Conservation (phyloP, 768 basidiomycete species). For the Amanita rubescens region DNA sequence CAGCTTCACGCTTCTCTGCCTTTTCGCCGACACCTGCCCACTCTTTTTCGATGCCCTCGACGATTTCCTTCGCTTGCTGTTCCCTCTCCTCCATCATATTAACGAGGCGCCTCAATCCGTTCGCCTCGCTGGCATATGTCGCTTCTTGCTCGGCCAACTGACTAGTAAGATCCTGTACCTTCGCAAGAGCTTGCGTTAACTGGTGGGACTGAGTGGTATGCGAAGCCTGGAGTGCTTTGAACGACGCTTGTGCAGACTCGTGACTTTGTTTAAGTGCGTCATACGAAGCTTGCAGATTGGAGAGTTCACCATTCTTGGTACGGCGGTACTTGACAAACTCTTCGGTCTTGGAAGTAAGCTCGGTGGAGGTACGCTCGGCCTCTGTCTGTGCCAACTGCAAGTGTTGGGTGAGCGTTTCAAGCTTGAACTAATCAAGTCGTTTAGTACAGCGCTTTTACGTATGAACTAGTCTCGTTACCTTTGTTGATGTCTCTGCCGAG, state of each 20-base stretch:
- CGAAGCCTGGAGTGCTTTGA: constrained; percentile 67
- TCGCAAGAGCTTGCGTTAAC: constrained; percentile 67
- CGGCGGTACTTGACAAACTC: constrained; percentile 81
- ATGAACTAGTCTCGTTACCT: constrained; percentile 32
- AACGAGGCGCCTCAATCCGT: constrained; percentile 66
- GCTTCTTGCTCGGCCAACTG: constrained; percentile 83
- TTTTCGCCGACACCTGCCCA: constrained; percentile 69
- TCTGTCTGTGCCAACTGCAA: constrained; percentile 71
- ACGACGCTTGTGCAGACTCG: constrained; percentile 55
- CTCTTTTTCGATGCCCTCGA: constrained; percentile 77
- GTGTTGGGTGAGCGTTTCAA: constrained; percentile 80
- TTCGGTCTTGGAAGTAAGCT: constrained; percentile 67
- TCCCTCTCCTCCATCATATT: constrained; percentile 85
- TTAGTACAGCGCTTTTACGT: background rate
- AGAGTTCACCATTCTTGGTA: constrained; percentile 70
- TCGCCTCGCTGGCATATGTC: constrained; percentile 71
- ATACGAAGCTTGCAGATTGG: constrained; percentile 67
- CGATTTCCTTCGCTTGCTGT: constrained; percentile 73
- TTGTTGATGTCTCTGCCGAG: constrained; percentile 69
- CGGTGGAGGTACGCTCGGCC: constrained; percentile 59
- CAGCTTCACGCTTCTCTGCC: constrained; percentile 59
- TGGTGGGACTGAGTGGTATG: constrained; percentile 68
- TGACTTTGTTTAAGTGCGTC: constrained; percentile 67
- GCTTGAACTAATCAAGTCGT: constrained; percentile 56
- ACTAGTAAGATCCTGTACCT: constrained; percentile 67